Percentiles rank a stretch among this genome's conserved stretches.
Evolutionary conservation across 1,284 basidiomycete genomes (phyloP).

Genomic region (Microbotryum silenes-acaulis): DNA sequence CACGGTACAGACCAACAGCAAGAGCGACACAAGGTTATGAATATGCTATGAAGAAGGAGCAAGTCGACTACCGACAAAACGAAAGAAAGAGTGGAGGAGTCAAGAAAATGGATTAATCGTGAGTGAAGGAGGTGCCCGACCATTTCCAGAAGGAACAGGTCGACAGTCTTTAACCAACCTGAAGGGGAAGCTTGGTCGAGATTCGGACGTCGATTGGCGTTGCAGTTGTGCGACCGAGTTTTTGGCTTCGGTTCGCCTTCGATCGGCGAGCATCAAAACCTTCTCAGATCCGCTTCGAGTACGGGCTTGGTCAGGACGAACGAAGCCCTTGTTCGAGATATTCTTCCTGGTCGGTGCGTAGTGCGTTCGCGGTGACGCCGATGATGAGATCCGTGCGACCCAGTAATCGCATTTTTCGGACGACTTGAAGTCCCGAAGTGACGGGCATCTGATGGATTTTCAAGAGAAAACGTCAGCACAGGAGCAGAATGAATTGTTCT

Average conservation of each 20-base stretch:
- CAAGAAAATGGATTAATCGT: no score
- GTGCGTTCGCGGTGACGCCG: conserved; percentile 51
- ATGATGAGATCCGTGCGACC: conserved; percentile 46
- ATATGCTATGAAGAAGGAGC: no score
- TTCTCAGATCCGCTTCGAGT: conserved; percentile 43
- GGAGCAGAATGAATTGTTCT: not conserved
- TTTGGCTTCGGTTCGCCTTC: conserved; percentile 10
- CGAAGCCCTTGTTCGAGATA: conserved; percentile 49
- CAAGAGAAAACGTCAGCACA: no score
- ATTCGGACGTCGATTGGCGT: not conserved
- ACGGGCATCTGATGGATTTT: conserved; percentile 48
- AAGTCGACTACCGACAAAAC: no score
- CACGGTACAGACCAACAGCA: no score
- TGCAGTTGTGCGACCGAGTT: not conserved
- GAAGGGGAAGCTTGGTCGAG: no score
- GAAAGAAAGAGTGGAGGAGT: no score
- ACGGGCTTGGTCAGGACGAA: conserved; percentile 63
- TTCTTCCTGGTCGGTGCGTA: conserved; percentile 60
- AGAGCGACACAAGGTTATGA: no score
- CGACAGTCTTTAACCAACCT: no score
- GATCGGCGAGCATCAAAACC: conserved; percentile 21
- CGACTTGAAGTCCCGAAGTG: conserved; percentile 66
- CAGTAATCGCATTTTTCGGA: conserved; percentile 57
- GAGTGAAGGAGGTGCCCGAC: no score
- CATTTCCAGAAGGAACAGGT: no score